Base-by-base conservation (phyloP, 805 yeast genomes). In the Kregervanrija delftensis region DNA sequence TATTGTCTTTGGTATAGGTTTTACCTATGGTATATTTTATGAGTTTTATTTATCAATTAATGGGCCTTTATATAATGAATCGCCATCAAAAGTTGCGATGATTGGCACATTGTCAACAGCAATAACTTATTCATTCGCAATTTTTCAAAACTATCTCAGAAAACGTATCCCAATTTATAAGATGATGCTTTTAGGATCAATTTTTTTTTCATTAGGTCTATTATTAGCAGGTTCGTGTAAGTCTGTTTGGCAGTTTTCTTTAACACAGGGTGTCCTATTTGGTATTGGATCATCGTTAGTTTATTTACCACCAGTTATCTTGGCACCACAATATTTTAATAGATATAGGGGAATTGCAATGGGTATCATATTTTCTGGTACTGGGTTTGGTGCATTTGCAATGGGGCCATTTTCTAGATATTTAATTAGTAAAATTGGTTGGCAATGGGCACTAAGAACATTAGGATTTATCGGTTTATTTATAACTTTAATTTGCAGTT, bases 321-420 rank as follows among this genome's bases (percentile, higher is more conserved):
- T 76, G 3, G 47, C 79, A 22, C 81, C 85, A 0, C 71, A 75
- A n/a, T 79, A 84, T 83, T 79, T 79, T 57, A 62, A 72, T 44
- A 69, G 69, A 35, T 66, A 61, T 32, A 61, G 77, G 43, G 75
- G 79, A 1, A 35, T 65, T 4, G 72, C 75, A 0, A 57, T 61
- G 16, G 71, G 75, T 4, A 44, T 73, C 8, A 63, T 64, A 2
- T 64, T 68, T 33, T 52, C 65, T 5, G 76, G 74, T 1, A 61
- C 69, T 10, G 77, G 77, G 15, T 48, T 67, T 6, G 77, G 77
- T 22, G 77, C 77, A 30, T 63, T 73, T n/a, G 47, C 56, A 1
- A 60, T 62, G 37, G 62, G 68, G 35, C 50, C 70, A 14, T 59
- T 67, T 1, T 59, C 65, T 40, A 67, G 68, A 44, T 59, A 57